phyloP scores from a whole-genome alignment of 2,329 filamentous ascomycete species.

The Colletotrichum destructivum region DNA sequence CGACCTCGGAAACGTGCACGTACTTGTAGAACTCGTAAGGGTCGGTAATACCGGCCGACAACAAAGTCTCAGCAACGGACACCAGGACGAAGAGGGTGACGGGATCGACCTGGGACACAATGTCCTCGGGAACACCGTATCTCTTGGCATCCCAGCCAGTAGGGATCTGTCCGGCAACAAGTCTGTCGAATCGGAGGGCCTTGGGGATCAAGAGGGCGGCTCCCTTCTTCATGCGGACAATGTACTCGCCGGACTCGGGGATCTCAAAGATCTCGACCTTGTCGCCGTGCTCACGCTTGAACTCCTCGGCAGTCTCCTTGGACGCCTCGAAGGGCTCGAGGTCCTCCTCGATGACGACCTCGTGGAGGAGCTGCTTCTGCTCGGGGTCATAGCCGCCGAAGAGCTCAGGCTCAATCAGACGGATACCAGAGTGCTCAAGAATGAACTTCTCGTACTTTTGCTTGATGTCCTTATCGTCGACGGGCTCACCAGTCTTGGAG shows the following conservation, averaged over 20 bases:
- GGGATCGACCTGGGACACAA: slow-evolving; percentile 96
- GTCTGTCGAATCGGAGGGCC: slow-evolving; percentile 95
- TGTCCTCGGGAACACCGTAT: slow-evolving; percentile 97
- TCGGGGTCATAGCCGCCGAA: slow-evolving; percentile 98
- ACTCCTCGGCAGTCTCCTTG: slow-evolving; percentile 97
- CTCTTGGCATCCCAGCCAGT: slow-evolving; percentile 97
- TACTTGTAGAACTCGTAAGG: slow-evolving; percentile 99
- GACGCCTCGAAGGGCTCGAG: slow-evolving; percentile 97
- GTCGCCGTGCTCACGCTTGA: slow-evolving; percentile 96
- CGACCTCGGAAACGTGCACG: slow-evolving; percentile 96
- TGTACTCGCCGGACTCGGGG: slow-evolving; percentile 92
- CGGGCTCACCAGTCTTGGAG: slow-evolving; percentile 91
- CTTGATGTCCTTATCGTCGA: slow-evolving; percentile 99
- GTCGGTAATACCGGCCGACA: slow-evolving; percentile 96
- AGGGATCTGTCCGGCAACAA: slow-evolving; percentile 96
- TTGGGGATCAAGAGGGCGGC: slow-evolving; percentile 96
- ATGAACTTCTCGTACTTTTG: slow-evolving; percentile 97
- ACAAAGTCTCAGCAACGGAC: slow-evolving; percentile 90
- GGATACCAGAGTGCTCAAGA: slow-evolving; percentile 96
- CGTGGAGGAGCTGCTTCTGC: slow-evolving; percentile 98
- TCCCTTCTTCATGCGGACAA: slow-evolving; percentile 94
- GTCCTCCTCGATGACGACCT: slow-evolving; percentile 97
- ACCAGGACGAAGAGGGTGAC: slow-evolving; percentile 97
- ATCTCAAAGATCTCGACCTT: slow-evolving; percentile 99
- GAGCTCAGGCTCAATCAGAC: slow-evolving; percentile 96